phyloP scores from a whole-genome alignment of 2,329 filamentous ascomycete genomes.

The Colletotrichum sp. region DNA sequence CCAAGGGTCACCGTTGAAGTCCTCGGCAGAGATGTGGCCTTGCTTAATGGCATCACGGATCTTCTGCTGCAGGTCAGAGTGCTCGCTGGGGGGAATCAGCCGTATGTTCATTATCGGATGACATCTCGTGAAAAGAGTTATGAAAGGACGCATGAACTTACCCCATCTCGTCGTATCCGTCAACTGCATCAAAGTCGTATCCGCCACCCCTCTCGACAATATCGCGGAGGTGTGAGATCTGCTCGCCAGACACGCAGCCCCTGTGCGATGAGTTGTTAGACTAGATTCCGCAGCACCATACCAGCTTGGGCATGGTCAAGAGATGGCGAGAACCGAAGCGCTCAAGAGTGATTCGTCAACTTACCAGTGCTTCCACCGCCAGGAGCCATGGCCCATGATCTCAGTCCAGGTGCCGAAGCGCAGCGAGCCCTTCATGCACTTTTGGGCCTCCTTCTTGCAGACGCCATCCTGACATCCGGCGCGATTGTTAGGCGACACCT shows the following conservation, averaged over 20 bases:
- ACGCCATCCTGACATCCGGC: constrained; percentile 75
- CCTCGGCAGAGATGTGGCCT: constrained; percentile 82
- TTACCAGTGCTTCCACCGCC: constrained; percentile 88
- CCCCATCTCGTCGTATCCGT: constrained; percentile 80
- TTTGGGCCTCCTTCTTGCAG: constrained; percentile 73
- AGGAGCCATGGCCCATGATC: constrained; percentile 65
- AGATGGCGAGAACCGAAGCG: not conserved
- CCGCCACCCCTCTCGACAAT: constrained; percentile 52
- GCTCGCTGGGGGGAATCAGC: constrained; percentile 35
- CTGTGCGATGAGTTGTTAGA: constrained; percentile 46
- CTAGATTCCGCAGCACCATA: not conserved
- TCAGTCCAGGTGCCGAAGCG: constrained; percentile 78
- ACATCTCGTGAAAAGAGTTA: not conserved
- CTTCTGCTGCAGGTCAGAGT: constrained; percentile 73
- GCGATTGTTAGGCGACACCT: constrained; percentile 72
- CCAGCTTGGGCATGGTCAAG: not conserved
- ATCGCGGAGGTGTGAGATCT: constrained; percentile 70
- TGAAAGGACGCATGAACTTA: constrained; percentile 23
- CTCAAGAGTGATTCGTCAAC: constrained; percentile 24
- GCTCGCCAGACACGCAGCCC: constrained; percentile 85
- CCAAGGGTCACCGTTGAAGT: constrained; percentile 84
- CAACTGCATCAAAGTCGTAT: constrained; percentile 70
- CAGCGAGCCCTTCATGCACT: constrained; percentile 80
- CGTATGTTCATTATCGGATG: not conserved
- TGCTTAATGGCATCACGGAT: constrained; percentile 73